Conservation (phyloP, 345 rosid genomes). For the Pistacia vera region DNA sequence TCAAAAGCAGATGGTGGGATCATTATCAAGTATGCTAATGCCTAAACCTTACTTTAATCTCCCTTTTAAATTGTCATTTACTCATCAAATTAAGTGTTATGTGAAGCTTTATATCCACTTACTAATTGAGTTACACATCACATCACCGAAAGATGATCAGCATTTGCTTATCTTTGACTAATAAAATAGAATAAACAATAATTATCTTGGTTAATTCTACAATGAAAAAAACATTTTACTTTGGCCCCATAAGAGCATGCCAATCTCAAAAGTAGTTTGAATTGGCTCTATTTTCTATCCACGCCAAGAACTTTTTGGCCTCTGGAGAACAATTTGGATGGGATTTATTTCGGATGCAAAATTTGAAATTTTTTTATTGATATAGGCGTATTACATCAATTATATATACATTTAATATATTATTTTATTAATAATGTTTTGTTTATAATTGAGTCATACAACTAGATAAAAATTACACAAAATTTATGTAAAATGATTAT, state of each 20-base stretch:
- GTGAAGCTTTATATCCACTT: too few species aligned
- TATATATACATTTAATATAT: too few species aligned
- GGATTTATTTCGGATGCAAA: too few species aligned
- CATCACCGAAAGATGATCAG: slow-evolving; percentile 18
- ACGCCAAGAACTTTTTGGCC: background rate
- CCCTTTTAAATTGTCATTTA: background rate
- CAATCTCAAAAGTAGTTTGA: background rate
- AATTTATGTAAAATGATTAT: too few species aligned
- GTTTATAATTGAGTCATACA: too few species aligned
- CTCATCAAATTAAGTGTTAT: too few species aligned
- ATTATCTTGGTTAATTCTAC: background rate
- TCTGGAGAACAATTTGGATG: background rate
- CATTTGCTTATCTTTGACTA: background rate
- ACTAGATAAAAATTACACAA: too few species aligned
- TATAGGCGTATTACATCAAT: too few species aligned
- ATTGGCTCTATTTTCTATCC: background rate
- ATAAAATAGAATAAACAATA: background rate
- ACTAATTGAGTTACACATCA: background rate
- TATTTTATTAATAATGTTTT: too few species aligned
- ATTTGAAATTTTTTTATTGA: too few species aligned
- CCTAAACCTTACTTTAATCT: background rate
- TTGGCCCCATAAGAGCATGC: background rate
- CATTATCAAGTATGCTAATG: background rate
- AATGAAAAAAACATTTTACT: too few species aligned
- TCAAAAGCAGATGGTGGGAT: background rate